Evolutionary conservation across 768 basidiomycete species (phyloP).

Genomic region (Leucocoprinus sp.): DNA sequence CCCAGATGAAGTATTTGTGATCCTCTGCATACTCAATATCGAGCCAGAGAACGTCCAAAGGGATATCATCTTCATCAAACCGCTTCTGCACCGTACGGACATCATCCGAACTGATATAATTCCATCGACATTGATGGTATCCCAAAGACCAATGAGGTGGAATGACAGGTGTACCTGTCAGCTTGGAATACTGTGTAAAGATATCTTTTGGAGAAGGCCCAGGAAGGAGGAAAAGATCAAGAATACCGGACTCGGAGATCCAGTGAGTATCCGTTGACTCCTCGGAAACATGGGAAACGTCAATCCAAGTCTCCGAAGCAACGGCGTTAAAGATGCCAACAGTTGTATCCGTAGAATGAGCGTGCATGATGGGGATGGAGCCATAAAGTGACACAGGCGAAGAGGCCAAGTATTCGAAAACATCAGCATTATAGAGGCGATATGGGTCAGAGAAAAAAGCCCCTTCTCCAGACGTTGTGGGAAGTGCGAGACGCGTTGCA

Average conservation of each 20-base stretch:
- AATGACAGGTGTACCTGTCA: conserved; percentile 84
- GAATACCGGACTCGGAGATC: conserved; percentile 95
- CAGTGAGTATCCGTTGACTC: conserved; percentile 86
- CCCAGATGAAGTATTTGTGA: conserved; percentile 98
- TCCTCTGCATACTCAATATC: conserved; percentile 94
- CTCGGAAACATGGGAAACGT: conserved; percentile 62
- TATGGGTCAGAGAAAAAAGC: conserved; percentile 84
- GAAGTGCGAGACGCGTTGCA: conserved; percentile 83
- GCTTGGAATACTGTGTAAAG: conserved; percentile 74
- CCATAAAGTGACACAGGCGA: conserved; percentile 82
- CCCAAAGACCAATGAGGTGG: conserved; percentile 88
- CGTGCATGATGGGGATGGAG: conserved; percentile 87
- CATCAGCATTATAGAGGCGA: conserved; percentile 90
- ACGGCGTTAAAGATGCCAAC: conserved; percentile 86
- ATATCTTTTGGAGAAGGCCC: conserved; percentile 80
- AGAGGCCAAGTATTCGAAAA: conserved; percentile 89
- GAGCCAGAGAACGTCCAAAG: conserved; percentile 94
- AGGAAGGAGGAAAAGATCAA: conserved; percentile 90
- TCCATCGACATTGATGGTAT: conserved; percentile 98
- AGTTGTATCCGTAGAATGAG: conserved; percentile 80
- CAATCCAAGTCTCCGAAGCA: conserved; percentile 92
- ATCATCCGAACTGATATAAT: conserved; percentile 88
- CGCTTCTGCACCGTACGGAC: conserved; percentile 74
- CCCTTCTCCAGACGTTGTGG: conserved; percentile 75
- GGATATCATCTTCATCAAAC: conserved; percentile 93